phyloP scores from a whole-genome alignment of 140 eudicot species.

The Senecio squalidus region DNA sequence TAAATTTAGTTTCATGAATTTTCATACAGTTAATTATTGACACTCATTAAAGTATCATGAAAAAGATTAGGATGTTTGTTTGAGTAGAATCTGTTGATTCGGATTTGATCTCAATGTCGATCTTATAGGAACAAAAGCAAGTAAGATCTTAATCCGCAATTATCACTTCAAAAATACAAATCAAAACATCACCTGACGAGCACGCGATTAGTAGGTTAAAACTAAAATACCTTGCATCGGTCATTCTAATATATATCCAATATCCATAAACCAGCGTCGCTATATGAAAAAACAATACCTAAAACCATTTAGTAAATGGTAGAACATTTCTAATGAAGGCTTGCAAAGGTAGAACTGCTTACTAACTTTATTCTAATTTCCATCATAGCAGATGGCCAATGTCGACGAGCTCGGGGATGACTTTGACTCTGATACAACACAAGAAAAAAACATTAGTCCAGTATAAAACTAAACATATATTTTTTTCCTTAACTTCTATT shows the following conservation, averaged over 20 bases:
- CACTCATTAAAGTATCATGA: too few relatives aligned
- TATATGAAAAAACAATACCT: constrained; percentile 10
- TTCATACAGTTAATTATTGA: too few relatives aligned
- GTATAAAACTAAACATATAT: neutral
- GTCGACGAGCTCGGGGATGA: constrained; percentile 33
- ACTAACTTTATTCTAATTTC: constrained; percentile 31
- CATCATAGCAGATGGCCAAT: constrained; percentile 43
- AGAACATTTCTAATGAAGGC: constrained; percentile 9
- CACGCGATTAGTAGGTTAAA: constrained; percentile 4
- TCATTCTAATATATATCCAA: constrained; percentile 11
- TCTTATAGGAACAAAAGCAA: neutral
- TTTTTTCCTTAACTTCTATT: neutral
- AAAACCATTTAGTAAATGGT: constrained; percentile 10
- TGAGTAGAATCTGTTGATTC: too few relatives aligned
- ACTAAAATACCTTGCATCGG: constrained; percentile 24
- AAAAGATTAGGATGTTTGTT: too few relatives aligned
- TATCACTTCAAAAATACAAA: neutral
- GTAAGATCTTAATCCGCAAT: neutral
- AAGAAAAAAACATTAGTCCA: constrained; percentile 11
- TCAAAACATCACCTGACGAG: too few relatives aligned
- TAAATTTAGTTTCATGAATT: too few relatives aligned
- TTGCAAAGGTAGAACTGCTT: constrained; percentile 9
- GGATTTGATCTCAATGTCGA: too few relatives aligned
- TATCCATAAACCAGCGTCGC: constrained; percentile 15
- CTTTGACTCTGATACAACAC: constrained; percentile 38